Conservation (phyloP, 1,284 basidiomycete genomes). For the Pisolithus thermaeus region DNA sequence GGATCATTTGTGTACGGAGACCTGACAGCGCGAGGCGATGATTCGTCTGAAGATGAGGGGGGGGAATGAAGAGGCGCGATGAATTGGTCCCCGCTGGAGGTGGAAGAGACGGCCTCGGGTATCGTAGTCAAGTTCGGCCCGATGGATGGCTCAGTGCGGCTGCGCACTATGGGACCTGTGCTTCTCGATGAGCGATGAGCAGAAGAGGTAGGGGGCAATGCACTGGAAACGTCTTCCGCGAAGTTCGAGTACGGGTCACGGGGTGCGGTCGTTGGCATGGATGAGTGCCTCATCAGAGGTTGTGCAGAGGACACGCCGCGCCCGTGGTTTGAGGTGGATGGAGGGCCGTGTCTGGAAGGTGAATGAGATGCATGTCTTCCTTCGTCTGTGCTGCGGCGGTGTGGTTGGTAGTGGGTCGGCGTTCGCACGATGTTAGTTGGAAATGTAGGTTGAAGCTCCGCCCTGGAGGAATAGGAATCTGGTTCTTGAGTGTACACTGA, state of each 20-base stretch:
- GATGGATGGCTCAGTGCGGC: constrained; percentile 30
- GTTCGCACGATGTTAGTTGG: constrained; percentile 59
- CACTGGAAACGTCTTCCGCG: constrained; percentile 49
- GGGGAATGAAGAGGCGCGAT: constrained; percentile 19
- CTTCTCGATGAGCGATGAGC: constrained; percentile 11
- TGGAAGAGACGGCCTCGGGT: constrained; percentile 28
- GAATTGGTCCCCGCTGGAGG: constrained; percentile 22
- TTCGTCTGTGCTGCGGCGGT: constrained; percentile 20
- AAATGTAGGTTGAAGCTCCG: constrained; percentile 58
- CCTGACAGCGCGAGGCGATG: constrained; percentile 1
- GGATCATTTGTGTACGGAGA: background rate
- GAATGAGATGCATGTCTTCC: constrained; percentile 14
- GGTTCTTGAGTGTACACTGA: constrained; percentile 17
- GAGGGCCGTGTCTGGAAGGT: constrained; percentile 19
- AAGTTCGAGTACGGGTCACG: constrained; percentile 31
- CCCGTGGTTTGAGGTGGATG: constrained; percentile 9
- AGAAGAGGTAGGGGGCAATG: constrained; percentile 39
- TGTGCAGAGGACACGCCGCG: constrained; percentile 11
- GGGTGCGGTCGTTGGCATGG: constrained; percentile 21
- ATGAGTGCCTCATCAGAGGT: constrained; percentile 21
- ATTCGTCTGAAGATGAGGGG: constrained; percentile 5
- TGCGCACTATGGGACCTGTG: constrained; percentile 18
- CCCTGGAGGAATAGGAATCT: constrained; percentile 40
- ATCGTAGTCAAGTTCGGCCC: constrained; percentile 26
- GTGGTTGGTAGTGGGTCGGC: constrained; percentile 33